Evolutionary conservation across 2,329 filamentous ascomycete genomes (phyloP).

Genomic region (Geoglossum cookeanum): DNA sequence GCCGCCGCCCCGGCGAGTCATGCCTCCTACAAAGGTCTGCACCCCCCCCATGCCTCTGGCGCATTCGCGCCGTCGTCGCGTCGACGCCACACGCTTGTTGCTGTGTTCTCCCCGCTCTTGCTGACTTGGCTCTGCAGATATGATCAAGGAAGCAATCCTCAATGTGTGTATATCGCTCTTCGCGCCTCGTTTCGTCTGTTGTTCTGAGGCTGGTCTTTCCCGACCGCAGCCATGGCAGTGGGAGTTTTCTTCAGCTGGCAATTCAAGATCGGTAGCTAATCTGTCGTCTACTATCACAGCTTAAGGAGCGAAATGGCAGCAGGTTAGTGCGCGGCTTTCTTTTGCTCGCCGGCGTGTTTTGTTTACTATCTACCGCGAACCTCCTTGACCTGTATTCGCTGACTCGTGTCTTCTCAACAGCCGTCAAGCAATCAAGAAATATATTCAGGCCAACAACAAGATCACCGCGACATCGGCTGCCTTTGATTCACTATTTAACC

Average conservation of each 20-base stretch:
- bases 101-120: constrained; percentile 28
- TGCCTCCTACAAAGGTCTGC: constrained; percentile 47
- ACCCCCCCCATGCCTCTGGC: background rate
- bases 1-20: constrained; percentile 34
- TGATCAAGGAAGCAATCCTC: constrained; percentile 55
- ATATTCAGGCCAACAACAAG: constrained; percentile 53
- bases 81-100: background rate
- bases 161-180: constrained; percentile 40
- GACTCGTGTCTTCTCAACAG: constrained; percentile 21
- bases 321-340: constrained; percentile 34
- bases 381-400: constrained; percentile 7
- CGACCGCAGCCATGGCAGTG: constrained; percentile 6
- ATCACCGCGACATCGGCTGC: constrained; percentile 34
- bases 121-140: constrained; percentile 38
- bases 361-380: constrained; percentile 3
- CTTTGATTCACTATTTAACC: constrained; percentile 68
- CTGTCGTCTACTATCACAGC: constrained; percentile 28
- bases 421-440: constrained; percentile 57
- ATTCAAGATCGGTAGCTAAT: constrained; percentile 23
- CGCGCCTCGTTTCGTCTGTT: constrained; percentile 19
- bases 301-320: constrained; percentile 51
- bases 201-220: constrained; percentile 5
- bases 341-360: constrained; percentile 9
- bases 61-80: background rate
- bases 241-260: background rate